Percentiles rank a stretch among this genome's conserved stretches.
phyloP scores from a whole-genome alignment of 768 basidiomycete genomes.

The Pilatotrama ljubarskyi region DNA sequence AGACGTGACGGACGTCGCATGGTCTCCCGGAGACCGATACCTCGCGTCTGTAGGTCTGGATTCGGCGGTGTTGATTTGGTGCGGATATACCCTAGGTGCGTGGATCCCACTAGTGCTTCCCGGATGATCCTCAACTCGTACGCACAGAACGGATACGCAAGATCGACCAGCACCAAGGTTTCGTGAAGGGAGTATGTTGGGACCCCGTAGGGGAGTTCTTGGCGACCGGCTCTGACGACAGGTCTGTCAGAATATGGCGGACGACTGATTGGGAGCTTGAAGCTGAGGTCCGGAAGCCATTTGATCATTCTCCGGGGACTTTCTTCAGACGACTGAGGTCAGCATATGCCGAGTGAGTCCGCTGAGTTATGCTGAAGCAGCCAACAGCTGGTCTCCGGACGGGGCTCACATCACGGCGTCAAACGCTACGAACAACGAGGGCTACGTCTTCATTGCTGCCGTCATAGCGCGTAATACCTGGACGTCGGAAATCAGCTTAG shows the following conservation, averaged over 20 bases:
- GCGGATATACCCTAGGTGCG: constrained; percentile 86
- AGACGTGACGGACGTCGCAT: constrained; percentile 96
- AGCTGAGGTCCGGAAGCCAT: constrained; percentile 84
- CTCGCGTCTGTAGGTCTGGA: constrained; percentile 94
- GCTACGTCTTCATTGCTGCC: constrained; percentile 96
- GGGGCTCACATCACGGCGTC: constrained; percentile 98
- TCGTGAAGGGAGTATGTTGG: constrained; percentile 99
- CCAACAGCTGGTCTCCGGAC: constrained; percentile 91
- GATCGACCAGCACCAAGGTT: constrained; percentile 89
- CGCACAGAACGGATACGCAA: constrained; percentile 74
- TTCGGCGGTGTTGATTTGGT: constrained; percentile 90
- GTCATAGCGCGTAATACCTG: constrained; percentile 89
- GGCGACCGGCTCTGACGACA: constrained; percentile 97
- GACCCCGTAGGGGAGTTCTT: constrained; percentile 98
- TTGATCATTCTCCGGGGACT: constrained; percentile 91
- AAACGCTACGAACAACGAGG: constrained; percentile 94
- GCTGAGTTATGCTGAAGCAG: background rate
- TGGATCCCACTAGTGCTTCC: background rate
- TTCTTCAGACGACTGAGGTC: constrained; percentile 91
- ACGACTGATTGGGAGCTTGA: constrained; percentile 90
- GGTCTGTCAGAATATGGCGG: constrained; percentile 95
- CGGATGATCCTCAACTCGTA: background rate
- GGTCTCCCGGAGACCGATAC: constrained; percentile 91
- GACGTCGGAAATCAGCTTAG: constrained; percentile 90
- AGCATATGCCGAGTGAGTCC: background rate